A percentile compares a stretch with the other conserved stretches of the same genome.
phyloP scores from a whole-genome alignment of 169 alveolate species.

The Plasmodium vinckei region DNA sequence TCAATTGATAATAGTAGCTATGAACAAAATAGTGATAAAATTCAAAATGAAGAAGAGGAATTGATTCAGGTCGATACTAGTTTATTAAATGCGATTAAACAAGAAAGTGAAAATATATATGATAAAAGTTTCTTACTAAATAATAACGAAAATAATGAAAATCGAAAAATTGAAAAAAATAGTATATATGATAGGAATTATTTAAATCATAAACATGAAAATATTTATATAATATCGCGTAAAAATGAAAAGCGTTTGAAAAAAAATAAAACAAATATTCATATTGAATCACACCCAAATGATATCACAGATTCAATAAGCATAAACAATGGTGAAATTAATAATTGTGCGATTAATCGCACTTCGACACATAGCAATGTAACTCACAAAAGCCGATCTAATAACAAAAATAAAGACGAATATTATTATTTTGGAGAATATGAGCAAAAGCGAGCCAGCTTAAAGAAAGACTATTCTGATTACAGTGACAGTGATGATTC shows the following conservation, averaged over 20 bases:
- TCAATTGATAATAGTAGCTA: too few species aligned
- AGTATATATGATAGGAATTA: neutral
- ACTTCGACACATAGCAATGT: too few species aligned
- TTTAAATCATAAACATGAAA: neutral
- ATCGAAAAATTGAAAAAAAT: neutral
- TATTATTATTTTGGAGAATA: neutral
- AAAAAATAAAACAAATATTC: neutral
- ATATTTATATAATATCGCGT: neutral
- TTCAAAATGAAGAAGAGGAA: too few species aligned
- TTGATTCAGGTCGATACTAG: too few species aligned
- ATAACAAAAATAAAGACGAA: neutral
- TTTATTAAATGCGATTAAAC: too few species aligned
- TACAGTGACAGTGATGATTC: conserved; percentile 29
- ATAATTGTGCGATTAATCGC: neutral
- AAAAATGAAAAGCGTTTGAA: neutral
- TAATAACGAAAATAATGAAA: neutral
- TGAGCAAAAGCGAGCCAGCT: neutral
- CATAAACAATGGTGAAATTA: neutral
- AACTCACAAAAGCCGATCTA: neutral
- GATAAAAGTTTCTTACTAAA: neutral
- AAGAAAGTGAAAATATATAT: too few species aligned
- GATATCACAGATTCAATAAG: neutral
- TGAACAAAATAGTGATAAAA: too few species aligned
- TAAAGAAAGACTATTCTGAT: conserved; percentile 11
- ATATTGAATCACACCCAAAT: neutral